Evolutionary conservation across 768 basidiomycete species (phyloP).

Genomic region (Mycena metata): DNA sequence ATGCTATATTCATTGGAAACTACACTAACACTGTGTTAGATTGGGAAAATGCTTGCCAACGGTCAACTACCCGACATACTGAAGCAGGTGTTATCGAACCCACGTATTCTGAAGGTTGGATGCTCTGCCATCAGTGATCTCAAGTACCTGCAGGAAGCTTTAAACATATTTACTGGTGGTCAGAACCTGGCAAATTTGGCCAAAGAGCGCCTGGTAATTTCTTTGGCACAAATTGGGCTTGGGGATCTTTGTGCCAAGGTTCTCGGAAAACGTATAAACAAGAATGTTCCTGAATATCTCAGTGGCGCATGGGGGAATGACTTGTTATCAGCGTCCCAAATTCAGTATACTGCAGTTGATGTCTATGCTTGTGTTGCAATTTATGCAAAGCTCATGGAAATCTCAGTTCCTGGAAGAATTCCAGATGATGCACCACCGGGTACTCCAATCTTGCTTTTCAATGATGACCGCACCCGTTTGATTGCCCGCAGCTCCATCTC

Average conservation of each 20-base stretch:
- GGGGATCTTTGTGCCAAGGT: neutral
- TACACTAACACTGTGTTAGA: no score
- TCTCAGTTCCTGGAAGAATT: no score
- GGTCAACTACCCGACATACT: neutral
- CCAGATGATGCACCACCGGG: no score
- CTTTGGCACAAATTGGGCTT: neutral
- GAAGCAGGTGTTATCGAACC: neutral
- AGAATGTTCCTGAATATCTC: neutral
- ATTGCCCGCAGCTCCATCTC: constrained; percentile 1
- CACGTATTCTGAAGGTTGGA: neutral
- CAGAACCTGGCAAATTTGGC: no score
- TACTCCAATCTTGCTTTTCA: neutral
- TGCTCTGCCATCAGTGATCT: no score
- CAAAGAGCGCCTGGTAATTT: no score
- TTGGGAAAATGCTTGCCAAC: no score
- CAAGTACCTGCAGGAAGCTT: no score
- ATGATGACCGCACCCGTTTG: neutral
- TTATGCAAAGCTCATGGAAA: no score
- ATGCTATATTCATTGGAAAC: no score
- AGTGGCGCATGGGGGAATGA: neutral
- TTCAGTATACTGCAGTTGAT: no score
- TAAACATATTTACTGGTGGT: no score
- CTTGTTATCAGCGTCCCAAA: neutral
- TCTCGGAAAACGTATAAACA: neutral
- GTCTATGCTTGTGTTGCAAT: neutral